Base-by-base conservation (phyloP, 306 rosid species). In the Sesbania bispinosa region DNA sequence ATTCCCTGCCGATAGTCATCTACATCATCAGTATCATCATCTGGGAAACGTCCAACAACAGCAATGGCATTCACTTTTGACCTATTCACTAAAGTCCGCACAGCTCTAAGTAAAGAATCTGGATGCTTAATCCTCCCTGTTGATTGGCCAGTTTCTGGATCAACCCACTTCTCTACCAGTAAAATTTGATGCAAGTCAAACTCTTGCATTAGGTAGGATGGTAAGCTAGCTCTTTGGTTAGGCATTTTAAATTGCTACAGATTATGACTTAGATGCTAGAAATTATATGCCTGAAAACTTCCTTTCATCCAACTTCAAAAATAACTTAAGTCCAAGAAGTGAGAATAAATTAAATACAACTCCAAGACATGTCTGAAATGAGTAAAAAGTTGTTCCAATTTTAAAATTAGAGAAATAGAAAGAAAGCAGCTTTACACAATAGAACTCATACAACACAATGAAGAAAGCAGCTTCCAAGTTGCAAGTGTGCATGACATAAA, bases 11-110 rank as follows among this genome's bases (percentile, higher is more conserved):
- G 85, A 68, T 90, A 93, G 39, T 82, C 83, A 81, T 93, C 97
- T 6, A 86, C 85, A 45, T 85, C 90, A 62, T 87, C 81, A 46
- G 69, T 45, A 77, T 90, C 97, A 33, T 88, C 98, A 8, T 90
- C 97, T 1, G 93, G 93, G 52, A 93, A 93, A 50, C 97, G 93
- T 69, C 96, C 96, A 75, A 93, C 90, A 74, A 90, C 96, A 45
- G 97, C 97, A 57, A 93, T 18, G 11, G 96, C 98, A 85, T 90
- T 80, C 64, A 93, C 90, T 69, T 67, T 65, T 16, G 96, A 79
- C 60, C 38, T 65, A n/a, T 50, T 79, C 57, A 87, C 74, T 65
- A 93, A 69, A 23, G 80, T 79, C 62, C 53, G 79, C 38, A 88
- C 97, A 16, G 96, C 90, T 73, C 96, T 88, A 67, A 88, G 75